Conservation (phyloP, 805 yeast species). For the Suhomyces xylopsoci region DNA sequence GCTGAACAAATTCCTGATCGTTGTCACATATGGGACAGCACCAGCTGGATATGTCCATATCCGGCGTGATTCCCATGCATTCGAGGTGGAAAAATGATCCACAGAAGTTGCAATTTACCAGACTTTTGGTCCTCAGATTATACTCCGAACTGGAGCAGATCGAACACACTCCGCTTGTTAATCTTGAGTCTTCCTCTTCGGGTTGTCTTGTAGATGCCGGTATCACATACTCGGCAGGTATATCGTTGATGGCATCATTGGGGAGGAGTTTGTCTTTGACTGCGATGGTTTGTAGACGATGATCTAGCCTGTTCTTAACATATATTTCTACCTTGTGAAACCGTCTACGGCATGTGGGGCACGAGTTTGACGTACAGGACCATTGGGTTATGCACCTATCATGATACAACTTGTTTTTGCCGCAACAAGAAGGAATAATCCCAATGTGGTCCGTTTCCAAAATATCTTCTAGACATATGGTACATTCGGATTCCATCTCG, state of each 20-base stretch:
- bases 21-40: constrained; percentile 52
- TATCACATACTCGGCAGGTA: constrained; percentile 37
- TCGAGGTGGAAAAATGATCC: constrained; percentile 37
- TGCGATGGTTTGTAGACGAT: constrained; percentile 9
- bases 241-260: constrained; percentile 36
- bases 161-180: constrained; percentile 24
- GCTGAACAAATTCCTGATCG: constrained; percentile 28
- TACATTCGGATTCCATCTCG: constrained; percentile 39
- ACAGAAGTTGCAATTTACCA: constrained; percentile 32
- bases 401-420: constrained; percentile 41
- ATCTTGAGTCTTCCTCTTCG: neutral
- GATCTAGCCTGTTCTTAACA: constrained; percentile 12
- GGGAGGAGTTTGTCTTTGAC: constrained; percentile 32
- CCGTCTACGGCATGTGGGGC: constrained; percentile 58
- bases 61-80: constrained; percentile 34
- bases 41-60: constrained; percentile 27
- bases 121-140: constrained; percentile 13
- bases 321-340: constrained; percentile 38
- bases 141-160: constrained; percentile 37
- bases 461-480: constrained; percentile 53
- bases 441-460: constrained; percentile 8
- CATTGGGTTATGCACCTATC: constrained; percentile 54
- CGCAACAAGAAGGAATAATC: constrained; percentile 9
- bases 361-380: constrained; percentile 53
- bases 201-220: constrained; percentile 10